Evolutionary conservation across 306 rosid species (phyloP).

Genomic region (Abrus precatorius): DNA sequence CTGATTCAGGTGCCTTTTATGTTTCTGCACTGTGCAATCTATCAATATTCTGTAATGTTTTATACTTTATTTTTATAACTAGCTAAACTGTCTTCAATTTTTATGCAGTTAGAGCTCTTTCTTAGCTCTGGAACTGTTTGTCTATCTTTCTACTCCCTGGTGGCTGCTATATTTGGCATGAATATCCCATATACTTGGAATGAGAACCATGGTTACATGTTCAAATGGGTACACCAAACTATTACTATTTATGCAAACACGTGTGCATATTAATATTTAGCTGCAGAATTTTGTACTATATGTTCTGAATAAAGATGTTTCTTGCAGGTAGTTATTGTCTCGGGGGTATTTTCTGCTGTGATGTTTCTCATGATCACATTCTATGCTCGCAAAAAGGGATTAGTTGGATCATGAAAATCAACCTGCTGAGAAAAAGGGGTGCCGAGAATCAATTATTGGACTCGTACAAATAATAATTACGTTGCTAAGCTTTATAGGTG

Average conservation of each 20-base stretch:
- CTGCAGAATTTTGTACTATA: constrained; percentile 25
- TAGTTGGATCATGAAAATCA: constrained; percentile 73
- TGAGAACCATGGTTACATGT: constrained; percentile 56
- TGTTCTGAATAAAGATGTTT: constrained; percentile 7
- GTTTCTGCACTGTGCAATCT: constrained; percentile 33
- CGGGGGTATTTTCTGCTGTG: constrained; percentile 54
- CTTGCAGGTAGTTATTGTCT: constrained; percentile 66
- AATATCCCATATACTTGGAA: constrained; percentile 91
- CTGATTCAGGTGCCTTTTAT: constrained; percentile 74
- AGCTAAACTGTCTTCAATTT: constrained; percentile 25
- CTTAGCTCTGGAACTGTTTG: constrained; percentile 85
- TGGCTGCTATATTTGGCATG: constrained; percentile 82
- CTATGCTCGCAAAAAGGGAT: constrained; percentile 80
- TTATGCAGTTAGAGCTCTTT: constrained; percentile 85
- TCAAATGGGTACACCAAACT: constrained; percentile 80
- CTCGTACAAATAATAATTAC: not conserved
- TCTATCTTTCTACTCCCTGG: constrained; percentile 71
- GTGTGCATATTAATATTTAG: not conserved
- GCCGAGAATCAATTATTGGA: constrained; percentile 31
- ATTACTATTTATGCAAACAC: not conserved
- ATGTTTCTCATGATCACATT: constrained; percentile 54
- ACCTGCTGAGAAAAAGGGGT: constrained; percentile 28
- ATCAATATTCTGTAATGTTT: constrained; percentile 11
- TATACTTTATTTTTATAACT: not conserved
- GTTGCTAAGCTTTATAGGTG: constrained; percentile 15